These are phyloP conservation scores for Nothophaeocryptopus gaeumannii DNA, from an alignment of 2,329 filamentous ascomycete genomes.

Conservation along the genomic window DNA sequence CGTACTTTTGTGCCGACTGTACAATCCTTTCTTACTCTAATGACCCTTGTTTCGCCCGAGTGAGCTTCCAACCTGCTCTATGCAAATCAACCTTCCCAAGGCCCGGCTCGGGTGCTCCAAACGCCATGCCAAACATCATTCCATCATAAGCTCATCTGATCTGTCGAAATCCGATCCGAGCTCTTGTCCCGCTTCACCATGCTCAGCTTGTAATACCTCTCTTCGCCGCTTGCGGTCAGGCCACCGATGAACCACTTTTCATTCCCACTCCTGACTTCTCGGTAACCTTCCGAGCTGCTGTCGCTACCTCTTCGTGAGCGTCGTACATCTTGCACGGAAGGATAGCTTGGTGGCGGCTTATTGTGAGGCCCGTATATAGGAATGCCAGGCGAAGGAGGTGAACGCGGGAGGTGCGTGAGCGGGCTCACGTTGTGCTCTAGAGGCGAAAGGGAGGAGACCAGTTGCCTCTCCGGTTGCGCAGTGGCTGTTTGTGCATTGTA, in stretches of 20 bases:
- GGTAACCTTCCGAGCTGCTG: constrained; percentile 71
- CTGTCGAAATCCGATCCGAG: constrained; percentile 70
- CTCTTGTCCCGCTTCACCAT: constrained; percentile 71
- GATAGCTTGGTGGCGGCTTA: constrained; percentile 33
- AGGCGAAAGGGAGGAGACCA: constrained; percentile 37
- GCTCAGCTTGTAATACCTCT: constrained; percentile 76
- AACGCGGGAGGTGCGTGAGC: constrained; percentile 36
- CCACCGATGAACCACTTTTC: constrained; percentile 84
- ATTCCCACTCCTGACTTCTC: constrained; percentile 67
- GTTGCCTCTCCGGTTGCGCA: constrained; percentile 39
- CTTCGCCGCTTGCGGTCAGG: constrained; percentile 71
- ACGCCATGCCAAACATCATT: constrained; percentile 12
- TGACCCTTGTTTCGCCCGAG: neutral
- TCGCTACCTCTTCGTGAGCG: constrained; percentile 63
- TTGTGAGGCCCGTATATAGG: constrained; percentile 36
- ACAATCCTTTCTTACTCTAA: neutral
- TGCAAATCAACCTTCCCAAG: too few relatives aligned
- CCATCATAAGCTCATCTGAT: constrained; percentile 68
- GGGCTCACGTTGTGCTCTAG: constrained; percentile 39
- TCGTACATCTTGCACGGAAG: constrained; percentile 32
- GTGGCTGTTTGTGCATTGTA: constrained; percentile 25
- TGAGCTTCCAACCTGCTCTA: too few relatives aligned
- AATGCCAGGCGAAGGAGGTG: constrained; percentile 34
- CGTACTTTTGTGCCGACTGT: neutral
- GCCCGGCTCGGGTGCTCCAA: neutral